Evolutionary conservation across 2,329 filamentous ascomycete species (phyloP).

Genomic region (Capronia americana): DNA sequence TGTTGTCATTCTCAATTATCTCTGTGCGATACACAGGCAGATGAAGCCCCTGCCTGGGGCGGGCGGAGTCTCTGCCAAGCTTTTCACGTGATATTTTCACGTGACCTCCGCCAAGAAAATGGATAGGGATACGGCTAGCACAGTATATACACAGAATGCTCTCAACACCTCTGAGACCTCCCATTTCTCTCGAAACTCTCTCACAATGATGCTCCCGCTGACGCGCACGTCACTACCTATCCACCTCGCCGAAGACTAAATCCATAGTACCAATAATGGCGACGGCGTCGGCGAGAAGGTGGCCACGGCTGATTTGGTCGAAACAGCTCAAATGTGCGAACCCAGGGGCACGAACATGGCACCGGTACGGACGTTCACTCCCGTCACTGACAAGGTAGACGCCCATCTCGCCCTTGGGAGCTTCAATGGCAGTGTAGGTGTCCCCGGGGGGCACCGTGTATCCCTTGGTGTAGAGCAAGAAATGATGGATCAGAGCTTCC

Average conservation of each 20-base stretch:
- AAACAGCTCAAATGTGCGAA: conserved; percentile 95
- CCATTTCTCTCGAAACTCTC: not conserved
- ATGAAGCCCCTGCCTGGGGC: too few species aligned
- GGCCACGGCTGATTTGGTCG: conserved; percentile 89
- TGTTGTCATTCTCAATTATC: too few species aligned
- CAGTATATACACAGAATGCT: conserved; percentile 18
- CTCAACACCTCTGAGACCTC: not conserved
- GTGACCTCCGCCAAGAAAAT: too few species aligned
- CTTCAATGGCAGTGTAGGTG: conserved; percentile 97
- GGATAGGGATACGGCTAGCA: conserved; percentile 14
- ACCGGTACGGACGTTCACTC: conserved; percentile 93
- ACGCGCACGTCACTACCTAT: conserved; percentile 36
- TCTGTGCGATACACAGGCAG: too few species aligned
- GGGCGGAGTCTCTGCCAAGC: too few species aligned
- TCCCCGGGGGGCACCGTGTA: conserved; percentile 96
- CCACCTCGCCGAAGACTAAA: conserved; percentile 70
- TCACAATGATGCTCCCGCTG: not conserved
- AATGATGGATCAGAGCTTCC: conserved; percentile 99
- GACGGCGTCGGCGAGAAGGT: conserved; percentile 93
- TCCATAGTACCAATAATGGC: conserved; percentile 75
- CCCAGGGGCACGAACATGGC: conserved; percentile 94
- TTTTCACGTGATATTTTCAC: too few species aligned
- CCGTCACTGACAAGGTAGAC: conserved; percentile 96
- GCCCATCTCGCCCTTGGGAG: conserved; percentile 99
- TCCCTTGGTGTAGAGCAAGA: conserved; percentile 97